Evolutionary conservation across 768 basidiomycete species (phyloP).

Genomic region (Nevesoporus exiguus): DNA sequence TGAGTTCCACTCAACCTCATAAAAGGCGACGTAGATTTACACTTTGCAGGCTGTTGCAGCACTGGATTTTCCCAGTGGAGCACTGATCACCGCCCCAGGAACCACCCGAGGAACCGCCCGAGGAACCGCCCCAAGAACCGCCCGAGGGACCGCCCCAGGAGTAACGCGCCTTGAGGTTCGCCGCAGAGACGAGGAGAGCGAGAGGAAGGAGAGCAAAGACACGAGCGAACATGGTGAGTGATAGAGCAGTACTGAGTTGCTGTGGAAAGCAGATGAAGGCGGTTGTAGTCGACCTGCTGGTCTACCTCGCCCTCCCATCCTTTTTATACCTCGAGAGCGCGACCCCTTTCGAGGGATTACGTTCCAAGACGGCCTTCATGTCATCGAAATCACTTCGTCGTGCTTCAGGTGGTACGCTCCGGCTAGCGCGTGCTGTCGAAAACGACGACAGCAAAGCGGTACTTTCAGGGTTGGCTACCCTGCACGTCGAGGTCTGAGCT

Average conservation of each 20-base stretch:
- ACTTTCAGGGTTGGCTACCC: not conserved
- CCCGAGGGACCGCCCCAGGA: too few relatives aligned
- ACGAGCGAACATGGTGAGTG: constrained; percentile 16
- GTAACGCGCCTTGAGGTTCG: constrained; percentile 4
- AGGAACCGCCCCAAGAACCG: too few relatives aligned
- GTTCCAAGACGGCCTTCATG: not conserved
- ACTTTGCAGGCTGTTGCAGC: constrained; percentile 10
- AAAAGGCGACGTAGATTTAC: not conserved
- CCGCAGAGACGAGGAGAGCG: constrained; percentile 13
- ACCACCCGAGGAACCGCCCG: too few relatives aligned
- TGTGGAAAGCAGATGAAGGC: not conserved
- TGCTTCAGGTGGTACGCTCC: too few relatives aligned
- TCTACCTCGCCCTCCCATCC: not conserved
- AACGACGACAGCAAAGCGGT: not conserved
- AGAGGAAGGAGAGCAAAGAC: constrained; percentile 17
- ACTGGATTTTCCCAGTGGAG: not conserved
- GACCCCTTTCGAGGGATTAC: constrained; percentile 5
- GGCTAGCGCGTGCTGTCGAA: constrained; percentile 2
- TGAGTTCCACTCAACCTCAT: not conserved
- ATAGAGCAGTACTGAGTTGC: not conserved
- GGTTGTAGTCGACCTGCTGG: not conserved
- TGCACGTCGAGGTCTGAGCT: not conserved
- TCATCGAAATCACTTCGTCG: not conserved
- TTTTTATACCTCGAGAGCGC: constrained; percentile 13
- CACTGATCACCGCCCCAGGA: too few relatives aligned